These are phyloP conservation scores for Lachnellula hyalina DNA, from an alignment of 2,329 filamentous ascomycete species.

Conservation along the genomic window DNA sequence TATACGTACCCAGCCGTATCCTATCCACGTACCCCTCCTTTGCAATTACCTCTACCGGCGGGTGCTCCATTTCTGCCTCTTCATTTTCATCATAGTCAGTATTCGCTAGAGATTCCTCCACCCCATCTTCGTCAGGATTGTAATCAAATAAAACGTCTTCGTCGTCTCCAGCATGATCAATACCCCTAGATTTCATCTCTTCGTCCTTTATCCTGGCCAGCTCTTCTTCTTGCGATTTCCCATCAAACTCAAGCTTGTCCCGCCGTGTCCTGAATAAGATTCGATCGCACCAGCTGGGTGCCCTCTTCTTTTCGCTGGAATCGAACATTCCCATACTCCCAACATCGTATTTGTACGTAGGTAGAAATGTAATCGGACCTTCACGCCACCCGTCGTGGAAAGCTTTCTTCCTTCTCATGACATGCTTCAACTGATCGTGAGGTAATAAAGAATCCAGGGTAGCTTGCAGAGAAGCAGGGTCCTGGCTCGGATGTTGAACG, in stretches of 20 bases:
- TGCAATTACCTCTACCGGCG: constrained; percentile 46
- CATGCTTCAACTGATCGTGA: constrained; percentile 77
- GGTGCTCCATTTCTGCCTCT: constrained; percentile 36
- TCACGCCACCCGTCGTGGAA: constrained; percentile 93
- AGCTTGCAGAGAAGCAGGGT: constrained; percentile 82
- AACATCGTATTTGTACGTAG: constrained; percentile 96
- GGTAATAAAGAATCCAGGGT: constrained; percentile 82
- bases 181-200: constrained; percentile 76
- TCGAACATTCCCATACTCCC: constrained; percentile 92
- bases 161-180: constrained; percentile 68
- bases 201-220: constrained; percentile 68
- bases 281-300: constrained; percentile 95
- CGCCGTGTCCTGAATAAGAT: constrained; percentile 77
- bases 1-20: constrained; percentile 62
- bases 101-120: constrained; percentile 36
- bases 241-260: constrained; percentile 62
- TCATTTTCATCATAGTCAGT: constrained; percentile 49
- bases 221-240: constrained; percentile 56
- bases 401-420: constrained; percentile 69
- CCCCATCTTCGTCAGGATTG: constrained; percentile 72
- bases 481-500: constrained; percentile 60
- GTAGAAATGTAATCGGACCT: constrained; percentile 80
- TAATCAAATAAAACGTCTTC: constrained; percentile 87
- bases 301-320: constrained; percentile 87
- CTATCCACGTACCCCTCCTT: constrained; percentile 53